Conservation (phyloP, 345 rosid species). For the Eucalyptus microcorys region DNA sequence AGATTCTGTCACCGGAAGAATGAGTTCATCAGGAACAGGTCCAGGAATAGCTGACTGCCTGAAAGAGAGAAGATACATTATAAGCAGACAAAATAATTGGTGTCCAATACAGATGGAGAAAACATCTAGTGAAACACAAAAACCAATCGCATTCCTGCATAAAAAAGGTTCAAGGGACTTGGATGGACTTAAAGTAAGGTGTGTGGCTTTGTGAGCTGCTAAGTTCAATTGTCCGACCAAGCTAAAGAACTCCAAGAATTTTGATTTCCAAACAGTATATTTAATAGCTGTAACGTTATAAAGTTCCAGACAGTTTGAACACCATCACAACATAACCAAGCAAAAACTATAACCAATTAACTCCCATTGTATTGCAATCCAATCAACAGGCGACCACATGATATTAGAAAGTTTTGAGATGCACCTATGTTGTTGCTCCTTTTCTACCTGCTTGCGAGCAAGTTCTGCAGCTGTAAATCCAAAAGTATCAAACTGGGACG, state of each 20-base stretch:
- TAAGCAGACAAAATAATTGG: neutral
- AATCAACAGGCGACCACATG: neutral
- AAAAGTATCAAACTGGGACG: conserved; percentile 92
- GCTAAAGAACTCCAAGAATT: neutral
- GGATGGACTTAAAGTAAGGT: neutral
- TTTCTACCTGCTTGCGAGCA: conserved; percentile 83
- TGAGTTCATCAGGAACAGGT: conserved; percentile 78
- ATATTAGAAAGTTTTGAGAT: neutral
- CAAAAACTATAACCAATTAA: neutral
- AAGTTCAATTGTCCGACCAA: neutral
- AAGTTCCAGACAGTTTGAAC: neutral
- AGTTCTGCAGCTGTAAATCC: conserved; percentile 90
- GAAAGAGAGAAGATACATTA: neutral
- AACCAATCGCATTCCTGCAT: neutral
- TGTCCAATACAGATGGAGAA: neutral
- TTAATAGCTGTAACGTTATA: neutral
- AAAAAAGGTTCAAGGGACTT: neutral
- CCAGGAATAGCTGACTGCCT: conserved; percentile 98
- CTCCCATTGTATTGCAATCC: neutral
- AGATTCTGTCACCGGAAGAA: conserved; percentile 82
- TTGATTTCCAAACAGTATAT: neutral
- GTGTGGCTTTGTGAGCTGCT: neutral
- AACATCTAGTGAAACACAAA: neutral
- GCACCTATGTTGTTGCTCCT: conserved; percentile 79
- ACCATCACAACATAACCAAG: neutral